Evolutionary conservation across 352 stramenopile species (phyloP).

Genomic region (Phytophthora podocarpi): DNA sequence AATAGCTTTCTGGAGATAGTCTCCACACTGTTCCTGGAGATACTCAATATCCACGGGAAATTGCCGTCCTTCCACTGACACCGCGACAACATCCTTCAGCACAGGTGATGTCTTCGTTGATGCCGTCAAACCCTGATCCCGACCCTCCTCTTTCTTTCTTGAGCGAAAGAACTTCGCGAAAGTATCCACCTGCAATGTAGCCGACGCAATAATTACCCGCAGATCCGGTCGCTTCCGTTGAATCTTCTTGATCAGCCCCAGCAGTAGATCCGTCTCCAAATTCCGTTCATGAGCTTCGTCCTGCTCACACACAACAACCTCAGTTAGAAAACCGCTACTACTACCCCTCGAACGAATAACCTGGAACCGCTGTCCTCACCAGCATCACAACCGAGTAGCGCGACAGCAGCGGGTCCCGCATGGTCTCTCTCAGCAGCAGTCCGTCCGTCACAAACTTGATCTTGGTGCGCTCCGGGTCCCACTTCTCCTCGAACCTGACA

Average conservation of each 20-base stretch:
- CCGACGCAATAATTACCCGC: conserved; percentile 86
- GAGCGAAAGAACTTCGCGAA: conserved; percentile 92
- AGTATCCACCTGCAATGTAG: conserved; percentile 81
- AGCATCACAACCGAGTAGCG: conserved; percentile 86
- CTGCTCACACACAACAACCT: conserved; percentile 17
- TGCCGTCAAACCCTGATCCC: background rate
- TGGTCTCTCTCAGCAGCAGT: conserved; percentile 97
- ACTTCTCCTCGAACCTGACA: conserved; percentile 99
- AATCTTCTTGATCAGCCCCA: conserved; percentile 97
- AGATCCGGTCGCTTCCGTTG: conserved; percentile 87
- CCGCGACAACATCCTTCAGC: conserved; percentile 60
- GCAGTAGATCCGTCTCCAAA: conserved; percentile 93
- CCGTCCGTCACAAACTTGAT: conserved; percentile 99
- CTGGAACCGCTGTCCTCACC: conserved; percentile 25
- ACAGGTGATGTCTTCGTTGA: background rate
- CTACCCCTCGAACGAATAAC: background rate
- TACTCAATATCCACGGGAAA: conserved; percentile 94
- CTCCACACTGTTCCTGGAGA: conserved; percentile 59
- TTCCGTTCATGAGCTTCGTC: conserved; percentile 96
- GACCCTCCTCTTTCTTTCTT: conserved; percentile 42
- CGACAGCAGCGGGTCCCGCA: conserved; percentile 79
- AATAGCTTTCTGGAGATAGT: conserved; percentile 80
- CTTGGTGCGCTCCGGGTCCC: conserved; percentile 82
- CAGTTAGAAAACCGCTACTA: background rate
- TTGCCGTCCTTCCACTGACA: conserved; percentile 87